These are phyloP conservation scores for Aspergillus floridensis DNA, from an alignment of 2,329 filamentous ascomycete species.

Conservation along the genomic window DNA sequence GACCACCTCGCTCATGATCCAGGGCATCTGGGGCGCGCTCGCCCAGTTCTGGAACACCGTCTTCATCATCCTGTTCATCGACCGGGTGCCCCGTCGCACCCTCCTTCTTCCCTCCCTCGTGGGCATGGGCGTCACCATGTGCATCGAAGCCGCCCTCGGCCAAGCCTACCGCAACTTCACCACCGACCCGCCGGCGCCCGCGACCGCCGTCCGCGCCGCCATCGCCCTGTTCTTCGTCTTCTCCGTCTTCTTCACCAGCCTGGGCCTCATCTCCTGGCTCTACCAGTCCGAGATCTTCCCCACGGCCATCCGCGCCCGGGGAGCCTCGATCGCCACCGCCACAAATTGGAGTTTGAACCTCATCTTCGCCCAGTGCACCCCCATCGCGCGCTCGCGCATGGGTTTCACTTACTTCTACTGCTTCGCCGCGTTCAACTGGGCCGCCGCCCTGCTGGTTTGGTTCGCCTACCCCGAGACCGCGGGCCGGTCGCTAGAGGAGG, in stretches of 20 bases:
- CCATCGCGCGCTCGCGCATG: slow-evolving; percentile 42
- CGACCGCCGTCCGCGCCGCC: slow-evolving; percentile 42
- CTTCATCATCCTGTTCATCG: slow-evolving; percentile 47
- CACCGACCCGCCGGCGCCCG: slow-evolving; percentile 25
- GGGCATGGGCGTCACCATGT: slow-evolving; percentile 43
- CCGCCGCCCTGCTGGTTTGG: slow-evolving; percentile 37
- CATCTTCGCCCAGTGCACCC: slow-evolving; percentile 51
- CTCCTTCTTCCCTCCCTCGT: slow-evolving; percentile 47
- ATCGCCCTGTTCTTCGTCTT: slow-evolving; percentile 51
- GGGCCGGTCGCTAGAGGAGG: slow-evolving; percentile 31
- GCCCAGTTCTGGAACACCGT: slow-evolving; percentile 50
- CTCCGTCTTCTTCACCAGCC: slow-evolving; percentile 44
- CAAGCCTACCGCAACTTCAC: slow-evolving; percentile 34
- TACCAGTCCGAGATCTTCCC: slow-evolving; percentile 50
- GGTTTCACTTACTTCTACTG: slow-evolving; percentile 52
- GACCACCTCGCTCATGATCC: slow-evolving; percentile 50
- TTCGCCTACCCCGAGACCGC: slow-evolving; percentile 35
- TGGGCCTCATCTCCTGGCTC: slow-evolving; percentile 49
- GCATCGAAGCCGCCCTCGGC: slow-evolving; percentile 42
- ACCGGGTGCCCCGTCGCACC: slow-evolving; percentile 50
- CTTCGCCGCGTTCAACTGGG: slow-evolving; percentile 51
- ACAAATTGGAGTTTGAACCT: slow-evolving; percentile 49
- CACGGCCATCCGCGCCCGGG: slow-evolving; percentile 42
- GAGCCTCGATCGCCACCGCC: slow-evolving; percentile 46
- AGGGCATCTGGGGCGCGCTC: slow-evolving; percentile 52